Base-by-base conservation (phyloP, 768 basidiomycete genomes). In the Tylopilus vinaceipallidus region DNA sequence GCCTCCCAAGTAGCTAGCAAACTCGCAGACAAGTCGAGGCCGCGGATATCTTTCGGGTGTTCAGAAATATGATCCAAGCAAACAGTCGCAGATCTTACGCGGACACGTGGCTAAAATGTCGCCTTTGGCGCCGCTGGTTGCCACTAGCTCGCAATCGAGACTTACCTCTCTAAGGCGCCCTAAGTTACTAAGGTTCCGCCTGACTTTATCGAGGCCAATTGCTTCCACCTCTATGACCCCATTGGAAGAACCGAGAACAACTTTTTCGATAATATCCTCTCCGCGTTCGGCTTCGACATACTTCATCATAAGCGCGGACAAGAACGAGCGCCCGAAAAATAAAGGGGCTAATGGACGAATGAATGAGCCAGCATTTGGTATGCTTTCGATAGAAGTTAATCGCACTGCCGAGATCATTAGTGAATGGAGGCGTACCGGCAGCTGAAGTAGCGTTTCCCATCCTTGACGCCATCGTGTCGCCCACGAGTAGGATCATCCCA, bases 401-500 rank as follows among this genome's bases (percentile, higher is more conserved):
- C 35, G 45, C 14, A 45, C 51, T 29, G 50, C 36, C 42, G 50
- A 43, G 51, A 32, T 50, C 35, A 57, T 43, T 42, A 42, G 52
- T 39, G 47, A 45, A 52, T 36, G 40, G 33, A 38, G 37, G 42
- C 67, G 73, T 69, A 92, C 91, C 78, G 72, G 71, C 88, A 91
- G 38, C 71, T 61, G 66, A 98, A 98, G 68, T 95, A 94, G 34
- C 74, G 76, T 54, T 75, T 79, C 40, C 83, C 86, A 55, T 91
- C 83, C 62, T 91, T 89, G 55, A 75, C 64, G 6, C 95, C 95
- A 57, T 88, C 82, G 65, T 98, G 94, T 66, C 88, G 95, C 23
- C 95, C 95, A 49, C 93, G 81, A 8, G 65, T 52, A 17, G 84
- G 78, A 60, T 92, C 85, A 62, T 98, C 95, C 91, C 95, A 98